Evolutionary conservation across 176 grass and related monocot species (phyloP), one percentile per base, ranked within the genome.

Genomic region (Triticum urartu): DNA sequence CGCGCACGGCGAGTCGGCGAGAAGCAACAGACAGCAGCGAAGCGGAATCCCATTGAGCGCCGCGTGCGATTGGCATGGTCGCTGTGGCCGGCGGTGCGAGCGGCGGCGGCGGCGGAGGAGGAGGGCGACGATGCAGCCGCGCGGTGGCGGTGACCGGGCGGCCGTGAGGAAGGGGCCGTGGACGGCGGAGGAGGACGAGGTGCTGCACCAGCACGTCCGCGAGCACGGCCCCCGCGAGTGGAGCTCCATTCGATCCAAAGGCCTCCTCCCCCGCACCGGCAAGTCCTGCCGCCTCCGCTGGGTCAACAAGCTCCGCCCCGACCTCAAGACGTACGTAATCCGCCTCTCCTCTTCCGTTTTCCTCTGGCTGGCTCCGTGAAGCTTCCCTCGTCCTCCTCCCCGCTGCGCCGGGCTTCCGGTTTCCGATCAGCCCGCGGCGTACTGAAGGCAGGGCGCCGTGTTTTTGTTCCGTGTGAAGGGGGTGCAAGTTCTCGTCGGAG

Each of bases 251-350:
- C 83, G 76, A 72, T 85, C 82, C 68, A 91, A 87, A 30, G 87
- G 87, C 10, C 33, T 87, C 9, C 86, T 95, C 9, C 48, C 34
- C 5, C 86, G 91, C 64, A 78, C 72, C 64, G 94, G 94, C 50
- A 89, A 95, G 81, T 88, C 89, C 0, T 93, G 93, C 77, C 86
- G 84, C 25, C 84, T 95, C 42, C 86, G 90, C 10, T 90, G 88
- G 90, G 88, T 89, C 36, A 95, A 95, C 80, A 87, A 91, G 50
- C 90, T 95, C 64, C 87, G 72, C 30, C 91, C 93, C 0, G 48
- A 78, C 79, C 71, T 93, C 38, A 89, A 83, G 88, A 93, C 80
- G 85, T 58, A 58, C 50, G 50, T 88, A 84, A 48, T 7, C 72
- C 72, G 2, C 26, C 14, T 9, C 14, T 34, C 40, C 3, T 45